Conservation (phyloP, 768 basidiomycete genomes). For the Agrocybe praecox region DNA sequence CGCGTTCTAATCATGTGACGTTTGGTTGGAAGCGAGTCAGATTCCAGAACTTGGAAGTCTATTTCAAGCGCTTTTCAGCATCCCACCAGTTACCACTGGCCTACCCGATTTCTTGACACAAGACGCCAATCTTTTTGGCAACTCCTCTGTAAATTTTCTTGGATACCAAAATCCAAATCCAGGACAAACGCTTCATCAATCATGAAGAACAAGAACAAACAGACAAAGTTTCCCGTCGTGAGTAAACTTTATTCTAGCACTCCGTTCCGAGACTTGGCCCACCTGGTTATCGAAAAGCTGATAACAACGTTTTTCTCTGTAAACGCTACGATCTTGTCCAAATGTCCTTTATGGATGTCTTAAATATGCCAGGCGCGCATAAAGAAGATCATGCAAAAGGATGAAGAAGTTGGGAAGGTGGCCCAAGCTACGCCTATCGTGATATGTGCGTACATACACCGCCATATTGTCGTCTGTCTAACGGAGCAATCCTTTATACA, state of each 20-base stretch:
- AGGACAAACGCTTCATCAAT: neutral
- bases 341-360: too few species aligned
- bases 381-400: constrained; percentile 99
- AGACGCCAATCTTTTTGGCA: too few species aligned
- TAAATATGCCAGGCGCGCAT: constrained; percentile 77
- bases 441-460: constrained; percentile 70
- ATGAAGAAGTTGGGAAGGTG: constrained; percentile 98
- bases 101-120: too few species aligned
- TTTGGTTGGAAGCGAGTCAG: too few species aligned
- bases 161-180: too few species aligned
- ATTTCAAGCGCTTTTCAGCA: too few species aligned
- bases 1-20: too few species aligned
- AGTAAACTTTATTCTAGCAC: constrained; percentile 28
- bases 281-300: neutral
- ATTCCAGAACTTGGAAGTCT: too few species aligned
- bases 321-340: too few species aligned
- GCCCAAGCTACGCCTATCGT: constrained; percentile 95
- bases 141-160: too few species aligned
- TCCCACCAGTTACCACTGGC: too few species aligned
- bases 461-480: neutral
- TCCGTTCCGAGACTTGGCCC: neutral
- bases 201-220: constrained; percentile 92
- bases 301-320: neutral
- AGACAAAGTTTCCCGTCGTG: constrained; percentile 91
- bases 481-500: neutral